Percentiles rank a stretch among this genome's conserved stretches.
phyloP scores from a whole-genome alignment of 1,284 basidiomycete genomes.

The Calocybe gambosa region DNA sequence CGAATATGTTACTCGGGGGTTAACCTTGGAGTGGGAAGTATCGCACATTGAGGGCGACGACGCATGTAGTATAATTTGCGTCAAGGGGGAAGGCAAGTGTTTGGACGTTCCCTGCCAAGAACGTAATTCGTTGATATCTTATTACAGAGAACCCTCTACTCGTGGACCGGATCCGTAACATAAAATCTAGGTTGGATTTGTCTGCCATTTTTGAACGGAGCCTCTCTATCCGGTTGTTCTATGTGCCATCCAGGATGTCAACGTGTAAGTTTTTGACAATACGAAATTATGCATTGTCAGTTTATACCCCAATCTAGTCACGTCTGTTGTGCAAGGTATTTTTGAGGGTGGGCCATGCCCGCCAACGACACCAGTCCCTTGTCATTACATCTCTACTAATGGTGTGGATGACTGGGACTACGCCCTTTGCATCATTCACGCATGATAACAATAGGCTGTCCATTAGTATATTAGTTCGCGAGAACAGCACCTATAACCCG shows the following conservation, averaged over 20 bases:
- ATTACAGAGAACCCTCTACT: conserved; percentile 11
- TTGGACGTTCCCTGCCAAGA: not conserved
- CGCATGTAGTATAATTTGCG: conserved; percentile 38
- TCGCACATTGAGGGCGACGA: conserved; percentile 36
- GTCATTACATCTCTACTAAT: conserved; percentile 40
- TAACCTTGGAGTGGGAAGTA: conserved; percentile 38
- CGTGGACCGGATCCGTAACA: conserved; percentile 3
- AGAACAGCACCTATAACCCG: conserved; percentile 8
- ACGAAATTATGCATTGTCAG: not conserved
- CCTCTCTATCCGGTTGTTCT: conserved; percentile 43
- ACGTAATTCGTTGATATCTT: not conserved
- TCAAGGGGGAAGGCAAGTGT: conserved; percentile 30
- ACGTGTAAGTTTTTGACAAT: conserved; percentile 18
- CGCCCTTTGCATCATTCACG: conserved; percentile 40
- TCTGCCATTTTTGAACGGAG: conserved; percentile 15
- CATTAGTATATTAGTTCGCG: conserved; percentile 8
- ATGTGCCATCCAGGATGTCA: conserved; percentile 23
- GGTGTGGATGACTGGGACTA: conserved; percentile 50
- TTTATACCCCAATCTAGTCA: conserved; percentile 15
- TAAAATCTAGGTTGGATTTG: conserved; percentile 9
- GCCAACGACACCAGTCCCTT: conserved; percentile 53
- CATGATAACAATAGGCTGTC: conserved; percentile 5
- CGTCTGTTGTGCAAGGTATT: conserved; percentile 14
- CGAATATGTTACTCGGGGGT: conserved; percentile 12
- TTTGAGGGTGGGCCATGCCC: conserved; percentile 21